These are phyloP conservation scores for Cytospora leucostoma DNA, from an alignment of 2,329 filamentous ascomycete genomes.

Conservation along the genomic window DNA sequence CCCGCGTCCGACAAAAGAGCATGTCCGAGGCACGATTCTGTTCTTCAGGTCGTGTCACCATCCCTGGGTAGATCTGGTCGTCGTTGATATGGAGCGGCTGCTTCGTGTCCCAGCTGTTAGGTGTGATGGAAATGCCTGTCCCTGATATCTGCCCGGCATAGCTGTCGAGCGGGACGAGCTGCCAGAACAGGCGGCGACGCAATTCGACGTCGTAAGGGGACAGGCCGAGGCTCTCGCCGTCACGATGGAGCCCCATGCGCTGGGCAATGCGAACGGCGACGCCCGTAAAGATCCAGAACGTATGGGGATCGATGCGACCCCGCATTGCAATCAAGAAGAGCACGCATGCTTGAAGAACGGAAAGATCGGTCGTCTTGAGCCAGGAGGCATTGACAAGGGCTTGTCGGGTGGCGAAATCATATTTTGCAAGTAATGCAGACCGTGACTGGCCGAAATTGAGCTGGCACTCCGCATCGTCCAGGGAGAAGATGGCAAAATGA, in stretches of 20 bases:
- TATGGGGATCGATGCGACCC: slow-evolving; percentile 43
- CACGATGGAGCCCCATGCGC: slow-evolving; percentile 54
- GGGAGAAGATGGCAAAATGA: slow-evolving; percentile 41
- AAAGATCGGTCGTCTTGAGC: slow-evolving; percentile 52
- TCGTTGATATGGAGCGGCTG: slow-evolving; percentile 43
- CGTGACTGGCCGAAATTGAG: slow-evolving; percentile 41
- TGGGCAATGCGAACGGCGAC: slow-evolving; percentile 54
- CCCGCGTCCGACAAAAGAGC: slow-evolving; percentile 41
- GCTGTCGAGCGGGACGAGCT: slow-evolving; percentile 46
- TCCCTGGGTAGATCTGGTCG: slow-evolving; percentile 40
- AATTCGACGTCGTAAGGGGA: slow-evolving; percentile 53
- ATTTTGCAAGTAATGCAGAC: slow-evolving; percentile 38
- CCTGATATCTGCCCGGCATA: slow-evolving; percentile 33
- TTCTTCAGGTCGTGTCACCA: slow-evolving; percentile 37
- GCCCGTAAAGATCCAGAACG: slow-evolving; percentile 53
- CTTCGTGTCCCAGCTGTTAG: slow-evolving; percentile 36
- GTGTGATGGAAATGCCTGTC: slow-evolving; percentile 28
- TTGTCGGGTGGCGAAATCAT: slow-evolving; percentile 46
- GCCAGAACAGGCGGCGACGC: slow-evolving; percentile 54
- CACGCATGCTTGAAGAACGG: slow-evolving; percentile 55
- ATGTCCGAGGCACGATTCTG: slow-evolving; percentile 39
- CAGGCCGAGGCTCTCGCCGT: slow-evolving; percentile 40
- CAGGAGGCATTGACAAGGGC: slow-evolving; percentile 53
- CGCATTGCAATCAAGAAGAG: slow-evolving; percentile 42
- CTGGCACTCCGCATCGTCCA: slow-evolving; percentile 45